Evolutionary conservation across 345 rosid species (phyloP), one percentile per base, ranked within the genome.

Genomic region (Camelina neglecta): DNA sequence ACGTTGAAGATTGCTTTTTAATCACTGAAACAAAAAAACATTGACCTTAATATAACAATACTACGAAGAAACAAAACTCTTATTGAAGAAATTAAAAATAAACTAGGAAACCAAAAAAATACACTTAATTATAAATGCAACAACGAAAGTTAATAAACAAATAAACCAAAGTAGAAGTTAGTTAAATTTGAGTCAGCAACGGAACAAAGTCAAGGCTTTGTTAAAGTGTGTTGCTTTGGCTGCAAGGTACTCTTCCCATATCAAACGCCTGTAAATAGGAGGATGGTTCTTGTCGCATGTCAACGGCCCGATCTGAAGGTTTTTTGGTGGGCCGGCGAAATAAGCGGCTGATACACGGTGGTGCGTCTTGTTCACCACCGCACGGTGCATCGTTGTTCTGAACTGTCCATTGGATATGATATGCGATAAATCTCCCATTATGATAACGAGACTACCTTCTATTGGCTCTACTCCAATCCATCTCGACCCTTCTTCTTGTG

Each of bases 181-280:
- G 5, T 11, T 35, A 35, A 35, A 39, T 20, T 31, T 64, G 9
- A 51, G n/a, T 72, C 39, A 57, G 69, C 70, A 68, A 51, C 82
- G 75, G 59, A 83, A 80, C 50, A 70, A 73, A 41, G 79, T 81
- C n/a, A 83, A 71, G 12, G 90, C 83, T 24, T 78, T 60, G 65
- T 70, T 54, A 65, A 81, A 83, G 68, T 87, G 76, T 2, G 53
- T 76, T 36, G 83, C 79, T 79, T 85, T 85, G 18, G 79, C 77
- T 41, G 82, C 85, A 49, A 83, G 83, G 36, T 82, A 84, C 42
- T 83, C 89, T 42, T 82, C 83, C 85, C 88, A 85, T 29, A 76
- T 58, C 16, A 85, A 81, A 4, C 81, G 69, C 0, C 82, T 61
- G 38, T 84, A 85, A 2, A 78, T 53, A 4, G 59, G 65, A 18